Evolutionary conservation across 2,329 filamentous ascomycete genomes (phyloP).

Genomic region (Pseudogymnoascus sp.): DNA sequence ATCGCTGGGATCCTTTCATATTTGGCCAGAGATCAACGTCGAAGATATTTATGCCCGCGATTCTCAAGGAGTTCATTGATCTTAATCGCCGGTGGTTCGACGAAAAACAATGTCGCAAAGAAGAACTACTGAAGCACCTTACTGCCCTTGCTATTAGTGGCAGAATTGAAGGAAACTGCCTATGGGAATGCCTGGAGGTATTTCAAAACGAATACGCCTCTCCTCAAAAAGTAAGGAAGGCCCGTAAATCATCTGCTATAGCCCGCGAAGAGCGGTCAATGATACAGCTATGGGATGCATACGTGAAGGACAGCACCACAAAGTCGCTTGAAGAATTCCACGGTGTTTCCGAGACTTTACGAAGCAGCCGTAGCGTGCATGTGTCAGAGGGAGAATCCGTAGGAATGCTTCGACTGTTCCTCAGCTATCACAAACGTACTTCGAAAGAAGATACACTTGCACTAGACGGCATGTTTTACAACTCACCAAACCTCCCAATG

Average conservation of each 20-base stretch:
- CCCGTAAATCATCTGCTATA: neutral
- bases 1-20: constrained; percentile 25
- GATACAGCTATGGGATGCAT: neutral
- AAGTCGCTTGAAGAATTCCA: neutral
- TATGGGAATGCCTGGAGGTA: constrained; percentile 16
- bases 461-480: neutral
- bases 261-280: neutral
- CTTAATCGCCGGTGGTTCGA: constrained; percentile 23
- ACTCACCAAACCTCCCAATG: neutral
- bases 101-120: constrained; percentile 17
- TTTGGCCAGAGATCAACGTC: constrained; percentile 20
- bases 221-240: neutral
- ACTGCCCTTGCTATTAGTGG: constrained; percentile 19
- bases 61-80: constrained; percentile 21
- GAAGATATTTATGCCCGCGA: constrained; percentile 17
- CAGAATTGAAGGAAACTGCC: constrained; percentile 15
- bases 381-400: neutral
- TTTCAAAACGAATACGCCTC: neutral
- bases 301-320: neutral
- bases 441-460: neutral
- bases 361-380: neutral
- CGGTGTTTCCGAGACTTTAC: neutral
- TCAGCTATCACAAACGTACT: neutral
- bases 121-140: constrained; percentile 21
- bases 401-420: neutral